Conservation (phyloP, 306 rosid genomes). For the Prunus mume region DNA sequence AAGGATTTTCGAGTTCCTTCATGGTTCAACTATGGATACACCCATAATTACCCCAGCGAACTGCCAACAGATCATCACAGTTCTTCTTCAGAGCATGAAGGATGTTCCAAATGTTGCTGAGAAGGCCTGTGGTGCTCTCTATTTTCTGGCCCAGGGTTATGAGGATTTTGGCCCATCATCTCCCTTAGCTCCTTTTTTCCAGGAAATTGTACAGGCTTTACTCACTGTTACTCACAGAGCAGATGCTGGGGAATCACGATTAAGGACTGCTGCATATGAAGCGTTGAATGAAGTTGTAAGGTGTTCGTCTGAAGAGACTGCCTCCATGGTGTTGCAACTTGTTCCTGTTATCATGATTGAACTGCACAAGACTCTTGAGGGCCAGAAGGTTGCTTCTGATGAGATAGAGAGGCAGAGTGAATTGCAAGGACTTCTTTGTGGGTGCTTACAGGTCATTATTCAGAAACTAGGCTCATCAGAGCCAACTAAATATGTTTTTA, state of each 20-base stretch:
- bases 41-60: constrained; percentile 74
- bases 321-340: constrained; percentile 71
- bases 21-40: constrained; percentile 64
- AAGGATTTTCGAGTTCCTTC: constrained; percentile 88
- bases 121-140: constrained; percentile 94
- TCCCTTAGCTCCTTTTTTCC: constrained; percentile 74
- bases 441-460: constrained; percentile 84
- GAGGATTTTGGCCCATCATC: constrained; percentile 69
- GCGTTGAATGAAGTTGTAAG: constrained; percentile 84
- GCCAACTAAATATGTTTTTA: constrained; percentile 59
- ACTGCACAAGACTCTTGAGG: constrained; percentile 79
- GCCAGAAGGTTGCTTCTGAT: constrained; percentile 72
- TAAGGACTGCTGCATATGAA: constrained; percentile 83
- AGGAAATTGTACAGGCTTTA: constrained; percentile 77
- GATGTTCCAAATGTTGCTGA: constrained; percentile 94
- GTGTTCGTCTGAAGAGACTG: constrained; percentile 79
- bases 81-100: constrained; percentile 88
- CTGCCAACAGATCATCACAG: constrained; percentile 76
- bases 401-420: constrained; percentile 79
- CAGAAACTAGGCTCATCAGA: constrained; percentile 84
- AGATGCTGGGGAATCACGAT: constrained; percentile 82
- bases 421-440: constrained; percentile 84
- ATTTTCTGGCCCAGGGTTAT: constrained; percentile 84
- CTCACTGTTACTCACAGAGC: constrained; percentile 74
- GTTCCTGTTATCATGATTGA: constrained; percentile 74